phyloP scores from a whole-genome alignment of 1,284 basidiomycete species.

The Fistulinella staudtii region DNA sequence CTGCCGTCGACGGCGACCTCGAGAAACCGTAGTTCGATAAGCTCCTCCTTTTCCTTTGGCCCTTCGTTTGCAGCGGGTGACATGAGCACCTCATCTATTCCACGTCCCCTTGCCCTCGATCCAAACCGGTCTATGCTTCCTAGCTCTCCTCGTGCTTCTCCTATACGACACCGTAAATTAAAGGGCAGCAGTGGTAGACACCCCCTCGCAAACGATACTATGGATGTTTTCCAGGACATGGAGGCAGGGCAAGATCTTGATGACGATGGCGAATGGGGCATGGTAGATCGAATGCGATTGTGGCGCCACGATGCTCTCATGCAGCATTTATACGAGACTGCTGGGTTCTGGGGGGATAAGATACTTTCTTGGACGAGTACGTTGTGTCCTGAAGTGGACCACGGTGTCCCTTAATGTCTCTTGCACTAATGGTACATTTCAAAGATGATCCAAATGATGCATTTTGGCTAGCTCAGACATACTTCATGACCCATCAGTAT shows the following conservation, averaged over 20 bases:
- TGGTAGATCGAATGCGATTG: conserved; percentile 91
- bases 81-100: conserved; percentile 50
- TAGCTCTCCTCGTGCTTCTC: conserved; percentile 64
- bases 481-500: conserved; percentile 94
- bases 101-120: conserved; percentile 59
- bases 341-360: conserved; percentile 98
- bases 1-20: conserved; percentile 29
- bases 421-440: conserved; percentile 12
- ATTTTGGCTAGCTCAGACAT: conserved; percentile 97
- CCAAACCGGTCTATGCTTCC: conserved; percentile 72
- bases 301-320: conserved; percentile 98
- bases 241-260: conserved; percentile 54
- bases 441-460: conserved; percentile 92
- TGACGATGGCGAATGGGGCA: conserved; percentile 66
- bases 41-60: conserved; percentile 79
- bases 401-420: background rate
- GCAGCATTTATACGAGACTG: conserved; percentile 97
- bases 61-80: conserved; percentile 65
- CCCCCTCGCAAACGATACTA: conserved; percentile 72
- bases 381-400: no score
- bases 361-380: conserved; percentile 90
- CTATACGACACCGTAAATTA: conserved; percentile 46
- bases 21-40: conserved; percentile 57
- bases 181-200: conserved; percentile 52
- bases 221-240: conserved; percentile 68